These are phyloP conservation scores for Tolypocladium nubicola DNA, from an alignment of 2,329 filamentous ascomycete species.

Conservation along the genomic window DNA sequence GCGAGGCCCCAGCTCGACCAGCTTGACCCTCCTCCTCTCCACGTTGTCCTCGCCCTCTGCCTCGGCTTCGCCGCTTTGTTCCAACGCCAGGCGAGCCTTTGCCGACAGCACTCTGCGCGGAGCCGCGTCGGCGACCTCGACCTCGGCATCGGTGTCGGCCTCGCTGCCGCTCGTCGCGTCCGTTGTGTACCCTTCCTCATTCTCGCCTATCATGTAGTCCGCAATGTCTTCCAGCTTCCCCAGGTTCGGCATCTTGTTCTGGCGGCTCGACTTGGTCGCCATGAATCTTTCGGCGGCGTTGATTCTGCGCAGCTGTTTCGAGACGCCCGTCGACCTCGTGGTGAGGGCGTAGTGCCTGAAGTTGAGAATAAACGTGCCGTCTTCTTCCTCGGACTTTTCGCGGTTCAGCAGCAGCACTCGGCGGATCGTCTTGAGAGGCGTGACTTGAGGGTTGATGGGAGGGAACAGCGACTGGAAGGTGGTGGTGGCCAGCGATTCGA, in stretches of 20 bases:
- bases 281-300: constrained; percentile 77
- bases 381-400: constrained; percentile 48
- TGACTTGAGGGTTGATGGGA: constrained; percentile 84
- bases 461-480: constrained; percentile 96
- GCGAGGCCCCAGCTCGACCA: constrained; percentile 84
- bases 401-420: constrained; percentile 85
- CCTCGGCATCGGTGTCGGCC: constrained; percentile 86
- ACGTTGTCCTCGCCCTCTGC: constrained; percentile 46
- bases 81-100: constrained; percentile 31
- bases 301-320: constrained; percentile 71
- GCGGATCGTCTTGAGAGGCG: constrained; percentile 83
- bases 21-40: constrained; percentile 79
- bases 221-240: constrained; percentile 87
- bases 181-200: constrained; percentile 70
- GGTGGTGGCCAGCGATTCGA: constrained; percentile 85
- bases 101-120: constrained; percentile 52
- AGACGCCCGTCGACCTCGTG: constrained; percentile 75
- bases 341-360: constrained; percentile 93
- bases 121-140: constrained; percentile 65
- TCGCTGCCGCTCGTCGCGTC: constrained; percentile 82
- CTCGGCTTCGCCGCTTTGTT: constrained; percentile 28
- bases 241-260: constrained; percentile 71
- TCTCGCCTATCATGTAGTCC: constrained; percentile 84
- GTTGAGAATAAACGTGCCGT: constrained; percentile 70
- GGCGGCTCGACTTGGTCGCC: constrained; percentile 47